Percentiles rank a stretch among this genome's conserved stretches.
phyloP scores from a whole-genome alignment of 495 filamentous ascomycete species.

The Oleoguttula mirabilis region DNA sequence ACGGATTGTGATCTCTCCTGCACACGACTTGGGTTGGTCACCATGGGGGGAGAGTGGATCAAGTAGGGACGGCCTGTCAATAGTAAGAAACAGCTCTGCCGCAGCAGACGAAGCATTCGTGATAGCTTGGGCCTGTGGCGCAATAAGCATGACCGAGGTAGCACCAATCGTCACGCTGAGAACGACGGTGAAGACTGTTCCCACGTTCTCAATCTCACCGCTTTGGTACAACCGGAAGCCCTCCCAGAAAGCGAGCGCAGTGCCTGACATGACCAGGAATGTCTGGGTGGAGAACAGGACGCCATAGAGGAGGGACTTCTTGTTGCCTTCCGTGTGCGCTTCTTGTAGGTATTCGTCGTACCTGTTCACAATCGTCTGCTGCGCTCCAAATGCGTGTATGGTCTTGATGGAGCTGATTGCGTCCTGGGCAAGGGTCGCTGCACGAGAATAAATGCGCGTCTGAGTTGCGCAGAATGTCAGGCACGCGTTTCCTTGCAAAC shows the following conservation, averaged over 20 bases:
- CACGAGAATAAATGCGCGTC: constrained; percentile 18
- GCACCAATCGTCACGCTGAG: constrained; percentile 13
- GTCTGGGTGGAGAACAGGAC: constrained; percentile 12
- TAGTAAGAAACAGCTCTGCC: constrained; percentile 29
- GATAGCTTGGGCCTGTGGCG: constrained; percentile 21
- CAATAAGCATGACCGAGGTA: constrained; percentile 7
- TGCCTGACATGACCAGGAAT: constrained; percentile 16
- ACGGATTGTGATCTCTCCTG: constrained; percentile 22
- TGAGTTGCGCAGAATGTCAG: no score
- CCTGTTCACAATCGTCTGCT: constrained; percentile 3
- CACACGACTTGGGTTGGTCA: constrained; percentile 11
- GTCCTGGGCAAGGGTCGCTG: constrained; percentile 12
- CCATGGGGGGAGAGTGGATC: constrained; percentile 25
- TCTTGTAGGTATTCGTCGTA: constrained; percentile 16
- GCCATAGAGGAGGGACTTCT: constrained; percentile 14
- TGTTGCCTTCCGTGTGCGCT: constrained; percentile 14
- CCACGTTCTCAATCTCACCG: constrained; percentile 14
- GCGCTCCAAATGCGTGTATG: constrained; percentile 17
- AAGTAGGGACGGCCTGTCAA: constrained; percentile 28
- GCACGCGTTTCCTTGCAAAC: no score
- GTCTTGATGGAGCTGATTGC: constrained; percentile 17
- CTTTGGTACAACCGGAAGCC: constrained; percentile 13
- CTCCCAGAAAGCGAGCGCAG: constrained; percentile 20
- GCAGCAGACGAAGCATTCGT: constrained; percentile 30
- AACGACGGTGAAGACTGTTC: constrained; percentile 19